A percentile compares a stretch with the other conserved stretches of the same genome.
Evolutionary conservation across 352 stramenopile genomes (phyloP).

Genomic region (Phytophthora ohioensis): DNA sequence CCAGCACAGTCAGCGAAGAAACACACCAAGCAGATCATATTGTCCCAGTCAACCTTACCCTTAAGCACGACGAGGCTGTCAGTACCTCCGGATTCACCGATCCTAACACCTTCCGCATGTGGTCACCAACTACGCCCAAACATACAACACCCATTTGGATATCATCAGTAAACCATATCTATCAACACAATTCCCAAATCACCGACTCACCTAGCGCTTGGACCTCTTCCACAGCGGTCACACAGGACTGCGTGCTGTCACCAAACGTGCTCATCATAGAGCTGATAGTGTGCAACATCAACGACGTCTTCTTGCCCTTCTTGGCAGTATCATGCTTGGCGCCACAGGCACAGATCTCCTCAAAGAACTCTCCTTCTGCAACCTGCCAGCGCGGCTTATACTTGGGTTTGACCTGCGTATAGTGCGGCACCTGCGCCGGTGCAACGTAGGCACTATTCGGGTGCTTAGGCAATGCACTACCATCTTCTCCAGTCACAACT

Average conservation of each 20-base stretch:
- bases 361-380: constrained; percentile 78
- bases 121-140: constrained; percentile 57
- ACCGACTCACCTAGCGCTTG: constrained; percentile 51
- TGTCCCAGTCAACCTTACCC: constrained; percentile 36
- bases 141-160: not conserved
- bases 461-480: constrained; percentile 27
- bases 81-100: constrained; percentile 58
- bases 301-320: constrained; percentile 47
- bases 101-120: constrained; percentile 52
- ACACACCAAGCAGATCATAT: not conserved
- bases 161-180: constrained; percentile 4
- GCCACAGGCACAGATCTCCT: constrained; percentile 65
- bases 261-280: constrained; percentile 90
- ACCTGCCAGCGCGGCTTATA: constrained; percentile 74
- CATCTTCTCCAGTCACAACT: constrained; percentile 4
- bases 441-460: constrained; percentile 75
- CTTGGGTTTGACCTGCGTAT: constrained; percentile 45
- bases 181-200: not conserved
- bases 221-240: constrained; percentile 66
- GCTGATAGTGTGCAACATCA: constrained; percentile 70
- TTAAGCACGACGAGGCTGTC: constrained; percentile 53
- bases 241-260: constrained; percentile 64
- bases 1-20: constrained; percentile 1
- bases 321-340: constrained; percentile 53
- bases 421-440: constrained; percentile 57